Evolutionary conservation across 495 filamentous ascomycete species (phyloP).

Genomic region (Cladorrhinum samala): DNA sequence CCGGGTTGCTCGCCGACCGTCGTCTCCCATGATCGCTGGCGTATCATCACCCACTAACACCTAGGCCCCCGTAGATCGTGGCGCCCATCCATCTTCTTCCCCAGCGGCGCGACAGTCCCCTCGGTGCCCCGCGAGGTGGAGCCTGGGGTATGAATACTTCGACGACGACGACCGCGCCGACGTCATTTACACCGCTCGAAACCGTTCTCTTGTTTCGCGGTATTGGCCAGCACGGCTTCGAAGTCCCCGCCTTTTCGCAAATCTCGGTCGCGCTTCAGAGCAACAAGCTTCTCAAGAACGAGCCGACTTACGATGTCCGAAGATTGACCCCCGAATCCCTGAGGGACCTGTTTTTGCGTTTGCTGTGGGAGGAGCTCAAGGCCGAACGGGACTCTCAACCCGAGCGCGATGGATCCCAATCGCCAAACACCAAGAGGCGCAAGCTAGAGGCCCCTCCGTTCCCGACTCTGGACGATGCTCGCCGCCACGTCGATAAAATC

Average conservation of each 20-base stretch:
- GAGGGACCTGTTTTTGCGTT: conserved; percentile 64
- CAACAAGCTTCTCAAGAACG: conserved; percentile 61
- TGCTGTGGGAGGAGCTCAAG: conserved; percentile 67
- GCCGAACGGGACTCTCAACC: conserved; percentile 23
- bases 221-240: conserved; percentile 59
- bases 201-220: conserved; percentile 83
- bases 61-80: conserved; percentile 35
- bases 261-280: conserved; percentile 70
- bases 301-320: conserved; percentile 60
- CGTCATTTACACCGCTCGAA: conserved; percentile 77
- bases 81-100: conserved; percentile 43
- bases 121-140: conserved; percentile 52
- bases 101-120: conserved; percentile 45
- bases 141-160: conserved; percentile 49
- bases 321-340: conserved; percentile 74
- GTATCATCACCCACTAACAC: too few relatives aligned
- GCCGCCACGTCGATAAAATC: conserved; percentile 59
- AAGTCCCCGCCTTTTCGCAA: conserved; percentile 57
- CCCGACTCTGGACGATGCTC: conserved; percentile 56
- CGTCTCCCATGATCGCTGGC: too few relatives aligned
- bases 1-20: too few relatives aligned
- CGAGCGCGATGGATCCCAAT: conserved; percentile 31
- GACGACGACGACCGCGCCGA: conserved; percentile 28
- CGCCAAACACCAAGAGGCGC: conserved; percentile 60
- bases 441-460: conserved; percentile 62